Evolutionary conservation across 805 yeast genomes (phyloP).

Genomic region (Wickerhamiella musiphila): DNA sequence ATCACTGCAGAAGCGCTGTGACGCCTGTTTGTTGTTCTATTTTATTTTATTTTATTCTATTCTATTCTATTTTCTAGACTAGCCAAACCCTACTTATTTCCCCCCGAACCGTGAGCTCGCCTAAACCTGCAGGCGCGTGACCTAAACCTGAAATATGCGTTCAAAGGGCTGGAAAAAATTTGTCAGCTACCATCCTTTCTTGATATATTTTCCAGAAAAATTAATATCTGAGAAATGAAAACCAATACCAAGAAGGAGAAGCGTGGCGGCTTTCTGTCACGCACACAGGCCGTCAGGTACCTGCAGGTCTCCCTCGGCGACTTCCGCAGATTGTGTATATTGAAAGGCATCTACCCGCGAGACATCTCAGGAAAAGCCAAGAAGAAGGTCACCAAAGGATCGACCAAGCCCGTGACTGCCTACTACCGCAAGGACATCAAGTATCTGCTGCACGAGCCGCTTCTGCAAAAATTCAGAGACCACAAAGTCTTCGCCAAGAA

Average conservation of each 20-base stretch:
- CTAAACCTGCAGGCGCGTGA: neutral
- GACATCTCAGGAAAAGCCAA: slow-evolving; percentile 69
- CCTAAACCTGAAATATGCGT: neutral
- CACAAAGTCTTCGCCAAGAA: slow-evolving; percentile 90
- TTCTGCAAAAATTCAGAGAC: slow-evolving; percentile 75
- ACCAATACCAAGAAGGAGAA: slow-evolving; percentile 8
- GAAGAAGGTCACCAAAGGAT: slow-evolving; percentile 93
- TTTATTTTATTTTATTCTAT: neutral
- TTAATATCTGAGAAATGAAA: slow-evolving; percentile 5
- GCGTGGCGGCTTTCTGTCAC: slow-evolving; percentile 45
- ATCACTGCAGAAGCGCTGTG: neutral
- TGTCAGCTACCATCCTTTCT: neutral
- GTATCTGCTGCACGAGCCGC: slow-evolving; percentile 88
- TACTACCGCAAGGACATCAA: slow-evolving; percentile 89
- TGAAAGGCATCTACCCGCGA: slow-evolving; percentile 95
- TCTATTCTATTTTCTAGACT: neutral
- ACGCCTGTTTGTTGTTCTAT: neutral
- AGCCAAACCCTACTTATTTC: too few relatives aligned
- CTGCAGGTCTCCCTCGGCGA: slow-evolving; percentile 89
- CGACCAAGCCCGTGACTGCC: slow-evolving; percentile 91
- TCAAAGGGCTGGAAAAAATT: neutral
- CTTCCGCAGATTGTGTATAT: slow-evolving; percentile 83
- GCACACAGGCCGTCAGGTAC: slow-evolving; percentile 86
- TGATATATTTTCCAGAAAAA: slow-evolving; percentile 2
- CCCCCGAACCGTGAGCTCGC: neutral